Evolutionary conservation across 768 basidiomycete species (phyloP), one percentile per base, ranked within the genome.

Genomic region (Piloderma croceum): DNA sequence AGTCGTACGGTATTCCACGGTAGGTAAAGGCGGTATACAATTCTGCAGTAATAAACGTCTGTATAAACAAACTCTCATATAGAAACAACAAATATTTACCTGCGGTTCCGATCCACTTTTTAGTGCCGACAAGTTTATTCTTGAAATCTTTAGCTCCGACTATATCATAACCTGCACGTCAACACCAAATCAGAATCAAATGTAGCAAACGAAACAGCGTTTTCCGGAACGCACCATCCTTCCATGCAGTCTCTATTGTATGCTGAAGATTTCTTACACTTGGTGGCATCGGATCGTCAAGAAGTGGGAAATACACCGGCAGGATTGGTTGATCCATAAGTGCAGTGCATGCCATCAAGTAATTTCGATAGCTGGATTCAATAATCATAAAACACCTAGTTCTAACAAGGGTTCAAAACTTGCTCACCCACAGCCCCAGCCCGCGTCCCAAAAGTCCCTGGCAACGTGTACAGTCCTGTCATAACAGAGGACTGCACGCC

Each of bases 211-310:
- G n/a, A n/a, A 31, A 7, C 34, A 40, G 6, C 24, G 18, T 20
- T 24, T 11, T 33, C n/a, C 21, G 22, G 15, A 33, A 21, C 48
- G n/a, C 34, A 81, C 88, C 86, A 24, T 64, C 64, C 25, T 65
- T 60, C 91, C 91, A 96, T 3, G 90, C 90, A 41, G 71, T 67
- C 57, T 94, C 85, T 33, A 96, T 79, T 80, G 82, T 83, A 6
- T 44, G 53, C 52, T 94, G 91, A 23, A 93, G 54, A 51, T 85
- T 81, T 13, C 79, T 67, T 13, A 94, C 70, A 15, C 88, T 69
- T 2, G 90, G 91, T 2, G 73, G 61, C 7, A 63, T 61, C 4
- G 76, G 74, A n/a, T 61, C 47, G 38, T 79, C 74, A 3, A 90
- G 65, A 13, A 81, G 62, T 2, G 74, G 62, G 41, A 73, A 74